Percentiles rank a stretch among this genome's conserved stretches.
These are phyloP conservation scores for Geotrichum restrictum DNA, from an alignment of 1,139 yeast genomes.

Conservation along the genomic window DNA sequence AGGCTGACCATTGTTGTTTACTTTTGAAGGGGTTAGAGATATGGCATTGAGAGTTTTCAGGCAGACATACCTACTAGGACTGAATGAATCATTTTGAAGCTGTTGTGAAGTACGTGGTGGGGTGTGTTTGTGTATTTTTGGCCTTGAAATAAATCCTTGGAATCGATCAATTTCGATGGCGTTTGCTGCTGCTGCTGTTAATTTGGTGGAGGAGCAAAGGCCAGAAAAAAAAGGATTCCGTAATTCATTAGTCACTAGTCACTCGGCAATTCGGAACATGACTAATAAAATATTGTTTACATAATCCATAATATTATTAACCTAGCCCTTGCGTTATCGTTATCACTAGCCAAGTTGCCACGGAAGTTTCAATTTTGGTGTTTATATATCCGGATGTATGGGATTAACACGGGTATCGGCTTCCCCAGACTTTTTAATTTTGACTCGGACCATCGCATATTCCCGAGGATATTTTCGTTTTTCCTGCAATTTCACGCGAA, in stretches of 20 bases:
- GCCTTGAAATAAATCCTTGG: too few relatives aligned
- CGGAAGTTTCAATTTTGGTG: too few relatives aligned
- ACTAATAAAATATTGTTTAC: background rate
- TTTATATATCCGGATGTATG: background rate
- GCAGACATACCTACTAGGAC: slow-evolving; percentile 72
- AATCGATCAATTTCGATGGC: too few relatives aligned
- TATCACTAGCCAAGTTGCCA: background rate
- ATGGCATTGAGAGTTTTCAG: background rate
- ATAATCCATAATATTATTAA: background rate
- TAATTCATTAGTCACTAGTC: too few relatives aligned
- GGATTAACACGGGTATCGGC: background rate
- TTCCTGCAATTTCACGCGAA: background rate
- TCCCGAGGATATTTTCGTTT: slow-evolving; percentile 5
- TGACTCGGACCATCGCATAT: slow-evolving; percentile 3
- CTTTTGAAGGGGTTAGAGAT: slow-evolving; percentile 39
- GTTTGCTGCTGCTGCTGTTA: too few relatives aligned
- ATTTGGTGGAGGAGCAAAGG: too few relatives aligned
- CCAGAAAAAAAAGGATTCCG: too few relatives aligned
- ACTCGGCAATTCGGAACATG: background rate
- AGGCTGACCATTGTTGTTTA: slow-evolving; percentile 90
- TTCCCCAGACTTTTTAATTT: slow-evolving; percentile 5
- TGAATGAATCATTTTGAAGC: slow-evolving; percentile 69
- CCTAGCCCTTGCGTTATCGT: background rate
- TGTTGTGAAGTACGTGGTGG: too few relatives aligned
- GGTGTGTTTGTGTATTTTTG: too few relatives aligned